Evolutionary conservation across 768 basidiomycete genomes (phyloP).

Genomic region (Termitomyces sp.): DNA sequence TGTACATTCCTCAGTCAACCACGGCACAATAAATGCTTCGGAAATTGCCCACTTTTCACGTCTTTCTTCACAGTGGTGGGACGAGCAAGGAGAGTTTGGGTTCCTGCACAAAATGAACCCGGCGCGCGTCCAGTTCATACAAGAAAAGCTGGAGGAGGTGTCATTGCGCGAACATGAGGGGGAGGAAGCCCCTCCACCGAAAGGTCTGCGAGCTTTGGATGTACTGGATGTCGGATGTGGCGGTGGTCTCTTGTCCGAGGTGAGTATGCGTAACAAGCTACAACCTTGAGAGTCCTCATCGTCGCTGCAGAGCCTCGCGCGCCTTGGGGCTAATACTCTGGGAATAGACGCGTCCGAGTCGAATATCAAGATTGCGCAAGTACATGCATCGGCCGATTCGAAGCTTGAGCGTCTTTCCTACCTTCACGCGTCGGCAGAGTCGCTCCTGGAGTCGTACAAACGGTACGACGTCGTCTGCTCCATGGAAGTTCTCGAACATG

Average conservation of each 20-base stretch:
- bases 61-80: constrained; percentile 86
- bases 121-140: constrained; percentile 77
- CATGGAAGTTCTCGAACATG: constrained; percentile 98
- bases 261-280: constrained; percentile 24
- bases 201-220: constrained; percentile 60
- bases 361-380: constrained; percentile 82
- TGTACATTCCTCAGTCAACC: constrained; percentile 8
- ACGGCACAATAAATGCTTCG: constrained; percentile 54
- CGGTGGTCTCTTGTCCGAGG: constrained; percentile 91
- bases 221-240: constrained; percentile 95
- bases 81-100: constrained; percentile 86
- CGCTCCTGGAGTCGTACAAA: constrained; percentile 57
- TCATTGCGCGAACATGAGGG: constrained; percentile 51
- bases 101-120: constrained; percentile 96
- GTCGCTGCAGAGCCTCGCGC: constrained; percentile 66
- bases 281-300: not conserved
- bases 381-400: constrained; percentile 82
- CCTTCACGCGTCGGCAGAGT: constrained; percentile 72
- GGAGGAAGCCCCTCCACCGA: constrained; percentile 28
- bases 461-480: constrained; percentile 93
- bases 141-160: constrained; percentile 68
- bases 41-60: constrained; percentile 85
- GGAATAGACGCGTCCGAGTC: constrained; percentile 91
- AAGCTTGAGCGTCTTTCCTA: constrained; percentile 53
- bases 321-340: constrained; percentile 83